A percentile compares a stretch with the other conserved stretches of the same genome.
phyloP scores from a whole-genome alignment of 441 rosid species.

The Daphne laureola region DNA sequence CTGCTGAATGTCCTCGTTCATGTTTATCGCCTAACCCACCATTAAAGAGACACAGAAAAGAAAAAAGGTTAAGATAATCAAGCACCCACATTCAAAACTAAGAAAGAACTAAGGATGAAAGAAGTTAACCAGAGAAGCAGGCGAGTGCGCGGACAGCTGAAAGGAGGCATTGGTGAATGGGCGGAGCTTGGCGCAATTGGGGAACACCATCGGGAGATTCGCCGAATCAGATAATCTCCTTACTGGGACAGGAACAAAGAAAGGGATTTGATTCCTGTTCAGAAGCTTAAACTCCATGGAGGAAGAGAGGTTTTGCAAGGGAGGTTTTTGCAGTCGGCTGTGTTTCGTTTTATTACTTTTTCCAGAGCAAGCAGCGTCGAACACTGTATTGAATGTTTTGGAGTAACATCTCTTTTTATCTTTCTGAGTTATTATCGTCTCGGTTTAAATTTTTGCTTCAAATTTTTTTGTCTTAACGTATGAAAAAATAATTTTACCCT shows the following conservation, averaged over 20 bases:
- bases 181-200: conserved; percentile 4
- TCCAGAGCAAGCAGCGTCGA: too few relatives aligned
- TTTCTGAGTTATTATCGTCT: too few relatives aligned
- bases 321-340: too few relatives aligned
- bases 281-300: conserved; percentile 22
- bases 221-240: conserved; percentile 13
- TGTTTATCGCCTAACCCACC: conserved; percentile 30
- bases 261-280: conserved; percentile 17
- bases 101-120: neutral
- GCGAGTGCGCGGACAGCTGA: conserved; percentile 15
- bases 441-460: too few relatives aligned
- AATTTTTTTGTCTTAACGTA: too few relatives aligned
- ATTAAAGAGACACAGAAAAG: neutral
- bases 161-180: conserved; percentile 21
- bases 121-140: conserved; percentile 28
- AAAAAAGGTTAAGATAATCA: neutral
- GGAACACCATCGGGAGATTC: conserved; percentile 8
- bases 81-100: neutral
- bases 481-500: too few relatives aligned
- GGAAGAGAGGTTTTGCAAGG: too few relatives aligned
- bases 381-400: too few relatives aligned
- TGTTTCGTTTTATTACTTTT: too few relatives aligned
- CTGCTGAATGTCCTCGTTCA: conserved; percentile 23
- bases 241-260: conserved; percentile 4
- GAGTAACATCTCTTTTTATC: too few relatives aligned